These are phyloP conservation scores for Fusarium tanahbumbuense DNA, from an alignment of 2,329 filamentous ascomycete genomes.

Conservation along the genomic window DNA sequence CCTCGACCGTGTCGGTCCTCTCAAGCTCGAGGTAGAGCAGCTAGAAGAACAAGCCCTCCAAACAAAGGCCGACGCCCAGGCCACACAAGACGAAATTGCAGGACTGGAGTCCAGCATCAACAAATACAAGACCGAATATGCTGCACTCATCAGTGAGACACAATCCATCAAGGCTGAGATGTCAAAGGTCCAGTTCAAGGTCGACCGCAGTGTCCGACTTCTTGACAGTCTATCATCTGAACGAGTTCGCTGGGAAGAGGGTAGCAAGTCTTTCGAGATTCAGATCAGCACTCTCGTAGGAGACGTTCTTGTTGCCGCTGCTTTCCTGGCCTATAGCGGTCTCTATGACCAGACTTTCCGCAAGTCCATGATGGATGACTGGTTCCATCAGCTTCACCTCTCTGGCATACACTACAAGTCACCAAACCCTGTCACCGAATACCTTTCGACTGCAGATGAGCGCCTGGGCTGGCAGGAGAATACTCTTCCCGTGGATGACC, in stretches of 20 bases:
- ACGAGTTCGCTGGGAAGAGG: constrained; percentile 92
- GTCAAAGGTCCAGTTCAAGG: constrained; percentile 96
- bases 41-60: constrained; percentile 90
- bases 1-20: constrained; percentile 89
- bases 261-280: constrained; percentile 97
- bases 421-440: constrained; percentile 95
- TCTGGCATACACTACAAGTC: constrained; percentile 95
- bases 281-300: constrained; percentile 97
- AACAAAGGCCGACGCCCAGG: constrained; percentile 92
- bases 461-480: constrained; percentile 95
- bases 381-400: constrained; percentile 90
- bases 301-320: constrained; percentile 94
- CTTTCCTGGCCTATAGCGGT: constrained; percentile 95
- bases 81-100: constrained; percentile 87
- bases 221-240: constrained; percentile 96
- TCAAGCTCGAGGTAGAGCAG: constrained; percentile 87
- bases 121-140: constrained; percentile 96
- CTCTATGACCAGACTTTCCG: constrained; percentile 98
- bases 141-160: constrained; percentile 93
- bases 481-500: constrained; percentile 90
- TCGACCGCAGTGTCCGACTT: constrained; percentile 92
- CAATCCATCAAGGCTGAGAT: constrained; percentile 98
- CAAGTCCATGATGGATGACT: constrained; percentile 97
- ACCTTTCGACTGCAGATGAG: constrained; percentile 95
- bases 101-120: constrained; percentile 90